phyloP scores from a whole-genome alignment of 192 early-diverging fungal species.

The Entomortierella parvispora region DNA sequence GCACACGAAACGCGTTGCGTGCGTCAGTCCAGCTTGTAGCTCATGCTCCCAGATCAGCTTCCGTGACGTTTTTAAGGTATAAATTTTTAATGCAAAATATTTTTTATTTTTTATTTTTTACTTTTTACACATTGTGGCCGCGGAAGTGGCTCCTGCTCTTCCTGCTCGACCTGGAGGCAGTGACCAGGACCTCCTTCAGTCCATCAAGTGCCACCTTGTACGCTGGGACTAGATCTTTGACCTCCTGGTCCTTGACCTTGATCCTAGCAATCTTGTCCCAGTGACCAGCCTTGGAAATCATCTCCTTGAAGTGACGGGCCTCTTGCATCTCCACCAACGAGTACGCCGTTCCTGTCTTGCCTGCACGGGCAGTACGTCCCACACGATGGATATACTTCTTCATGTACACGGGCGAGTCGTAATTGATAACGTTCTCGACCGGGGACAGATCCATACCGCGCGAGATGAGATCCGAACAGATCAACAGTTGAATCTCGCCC shows the following conservation, averaged over 20 bases:
- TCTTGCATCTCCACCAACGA: slow-evolving; percentile 78
- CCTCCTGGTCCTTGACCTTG: slow-evolving; percentile 57
- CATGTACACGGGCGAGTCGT: slow-evolving; percentile 86
- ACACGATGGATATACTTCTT: slow-evolving; percentile 93
- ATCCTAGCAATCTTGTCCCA: slow-evolving; percentile 62
- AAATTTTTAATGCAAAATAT: too few species aligned
- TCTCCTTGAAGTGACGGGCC: slow-evolving; percentile 75
- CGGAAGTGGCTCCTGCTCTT: slow-evolving; percentile 1
- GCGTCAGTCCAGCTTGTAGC: too few species aligned
- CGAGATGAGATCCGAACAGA: slow-evolving; percentile 88
- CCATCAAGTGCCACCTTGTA: slow-evolving; percentile 53
- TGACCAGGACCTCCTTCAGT: slow-evolving; percentile 32
- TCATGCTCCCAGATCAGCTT: too few species aligned
- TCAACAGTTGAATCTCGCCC: slow-evolving; percentile 75
- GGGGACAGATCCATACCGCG: slow-evolving; percentile 90
- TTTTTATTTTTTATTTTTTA: too few species aligned
- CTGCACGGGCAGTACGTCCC: slow-evolving; percentile 92
- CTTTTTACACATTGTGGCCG: not conserved
- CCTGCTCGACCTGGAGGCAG: slow-evolving; percentile 11
- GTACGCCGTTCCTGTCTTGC: slow-evolving; percentile 81
- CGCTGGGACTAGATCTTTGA: slow-evolving; percentile 43
- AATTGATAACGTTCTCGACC: slow-evolving; percentile 84
- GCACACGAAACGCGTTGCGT: too few species aligned
- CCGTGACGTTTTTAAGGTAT: too few species aligned
- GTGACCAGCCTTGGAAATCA: slow-evolving; percentile 73